phyloP scores from a whole-genome alignment of 768 basidiomycete species.

The Collybiopsis luxurians region DNA sequence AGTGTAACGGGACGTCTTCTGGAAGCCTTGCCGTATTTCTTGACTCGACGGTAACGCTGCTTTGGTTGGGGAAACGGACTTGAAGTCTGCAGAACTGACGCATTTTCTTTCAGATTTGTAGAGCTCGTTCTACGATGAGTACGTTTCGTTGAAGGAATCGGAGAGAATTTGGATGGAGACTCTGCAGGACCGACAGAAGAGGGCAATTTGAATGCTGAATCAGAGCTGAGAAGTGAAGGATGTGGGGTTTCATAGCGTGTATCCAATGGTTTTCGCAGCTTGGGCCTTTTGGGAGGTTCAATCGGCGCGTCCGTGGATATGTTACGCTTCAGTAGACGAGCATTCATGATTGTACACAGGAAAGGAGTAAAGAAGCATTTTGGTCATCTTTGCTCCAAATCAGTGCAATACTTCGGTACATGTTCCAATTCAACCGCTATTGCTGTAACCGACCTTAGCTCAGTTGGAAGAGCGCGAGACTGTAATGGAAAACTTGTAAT shows the following conservation, averaged over 20 bases:
- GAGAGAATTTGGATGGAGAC: slow-evolving; percentile 37
- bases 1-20: not conserved
- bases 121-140: slow-evolving; percentile 25
- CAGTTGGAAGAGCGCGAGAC: slow-evolving; percentile 53
- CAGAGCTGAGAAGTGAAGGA: slow-evolving; percentile 24
- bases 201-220: slow-evolving; percentile 19
- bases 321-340: slow-evolving; percentile 6
- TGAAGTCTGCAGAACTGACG: not conserved
- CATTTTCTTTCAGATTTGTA: slow-evolving; percentile 19
- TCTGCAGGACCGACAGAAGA: slow-evolving; percentile 18
- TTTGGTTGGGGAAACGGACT: slow-evolving; percentile 2
- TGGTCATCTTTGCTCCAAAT: too few species aligned
- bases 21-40: slow-evolving; percentile 6
- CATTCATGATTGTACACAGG: slow-evolving; percentile 2
- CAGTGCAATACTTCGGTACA: too few species aligned
- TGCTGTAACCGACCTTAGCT: slow-evolving; percentile 38
- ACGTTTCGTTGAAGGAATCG: slow-evolving; percentile 34
- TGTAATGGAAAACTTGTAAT: slow-evolving; percentile 30
- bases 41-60: not conserved
- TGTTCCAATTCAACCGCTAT: too few species aligned
- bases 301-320: not conserved
- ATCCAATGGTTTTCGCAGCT: slow-evolving; percentile 4
- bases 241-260: slow-evolving; percentile 16
- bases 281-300: slow-evolving; percentile 5
- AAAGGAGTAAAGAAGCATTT: not conserved